Evolutionary conservation across 257 asterid species (phyloP), one percentile per base, ranked within the genome.

Genomic region (Primulina eburnea): DNA sequence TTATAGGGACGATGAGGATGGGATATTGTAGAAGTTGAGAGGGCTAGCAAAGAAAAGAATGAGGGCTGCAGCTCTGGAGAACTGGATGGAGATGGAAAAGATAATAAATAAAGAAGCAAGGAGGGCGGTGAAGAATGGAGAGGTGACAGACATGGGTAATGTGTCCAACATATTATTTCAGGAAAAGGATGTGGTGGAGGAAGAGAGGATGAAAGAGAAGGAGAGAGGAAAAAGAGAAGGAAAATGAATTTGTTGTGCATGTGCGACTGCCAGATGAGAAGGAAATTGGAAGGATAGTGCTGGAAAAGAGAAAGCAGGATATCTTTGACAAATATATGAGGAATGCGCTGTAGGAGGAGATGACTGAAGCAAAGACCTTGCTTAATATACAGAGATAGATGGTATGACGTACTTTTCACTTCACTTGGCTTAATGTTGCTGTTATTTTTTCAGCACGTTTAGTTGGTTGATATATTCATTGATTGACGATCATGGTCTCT

Each of bases 1-100:
- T 32, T 90, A 90, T 74, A 81, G 98, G 69, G 98, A 93, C 78
- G 98, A 93, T 21, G 98, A 93, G 97, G 34, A 90, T 74, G 98
- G 97, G 43, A 82, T 93, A 73, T 70, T 93, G 57, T 86, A 78
- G 73, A 90, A 84, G 76, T 68, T 93, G 65, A 96, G 90, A 87
- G 92, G 88, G 33, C 92, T 93, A 37, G 92, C 97, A 12, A 90
- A 88, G 87, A 52, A 78, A 75, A 82, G 63, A 75, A 87, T 90
- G 90, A 83, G 95, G 82, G 85, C 88, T 72, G 82, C 84, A 17
- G 89, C 97, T 64, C 24, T 83, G 74, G 86, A 72, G 33, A 96
- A 88, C 29, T 90, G 98, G 98, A 77, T 75, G 82, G 89, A 82
- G 73, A 83, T 86, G 85, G 90, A 90, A 73, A 84, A 86, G 73